Evolutionary conservation across 805 yeast genomes (phyloP).

Genomic region (Candida ovalis): DNA sequence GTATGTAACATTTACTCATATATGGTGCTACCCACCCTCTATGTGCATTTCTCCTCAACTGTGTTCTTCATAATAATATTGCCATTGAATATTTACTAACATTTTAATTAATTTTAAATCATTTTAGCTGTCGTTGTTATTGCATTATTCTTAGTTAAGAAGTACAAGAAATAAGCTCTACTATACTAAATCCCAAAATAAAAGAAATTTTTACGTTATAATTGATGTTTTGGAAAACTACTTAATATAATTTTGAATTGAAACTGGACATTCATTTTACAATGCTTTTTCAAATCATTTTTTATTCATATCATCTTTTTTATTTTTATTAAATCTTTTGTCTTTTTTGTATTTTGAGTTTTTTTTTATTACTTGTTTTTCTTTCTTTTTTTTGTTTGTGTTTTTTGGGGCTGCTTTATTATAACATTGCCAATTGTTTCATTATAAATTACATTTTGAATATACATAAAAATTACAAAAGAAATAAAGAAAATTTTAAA

Average conservation of each 20-base stretch:
- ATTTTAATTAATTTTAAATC: neutral
- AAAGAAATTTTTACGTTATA: too few relatives aligned
- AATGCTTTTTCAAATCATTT: neutral
- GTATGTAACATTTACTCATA: conserved; percentile 15
- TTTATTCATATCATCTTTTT: neutral
- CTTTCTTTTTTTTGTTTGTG: neutral
- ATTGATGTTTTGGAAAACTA: neutral
- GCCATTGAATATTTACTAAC: too few relatives aligned
- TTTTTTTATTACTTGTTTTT: neutral
- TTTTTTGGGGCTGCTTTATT: neutral
- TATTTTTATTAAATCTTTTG: neutral
- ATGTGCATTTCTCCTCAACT: too few relatives aligned
- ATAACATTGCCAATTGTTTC: neutral
- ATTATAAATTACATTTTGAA: neutral
- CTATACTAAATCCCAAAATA: too few relatives aligned
- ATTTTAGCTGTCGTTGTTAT: conserved; percentile 26
- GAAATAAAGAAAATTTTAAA: neutral
- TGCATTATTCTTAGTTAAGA: conserved; percentile 29
- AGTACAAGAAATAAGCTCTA: conserved; percentile 29
- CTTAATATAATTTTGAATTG: neutral
- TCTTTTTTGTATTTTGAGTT: neutral
- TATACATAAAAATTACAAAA: neutral
- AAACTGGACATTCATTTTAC: too few relatives aligned
- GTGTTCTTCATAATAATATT: too few relatives aligned
- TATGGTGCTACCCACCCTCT: too few relatives aligned